Base-by-base conservation (phyloP, 495 filamentous ascomycete genomes). In the Neurospora sp. region DNA sequence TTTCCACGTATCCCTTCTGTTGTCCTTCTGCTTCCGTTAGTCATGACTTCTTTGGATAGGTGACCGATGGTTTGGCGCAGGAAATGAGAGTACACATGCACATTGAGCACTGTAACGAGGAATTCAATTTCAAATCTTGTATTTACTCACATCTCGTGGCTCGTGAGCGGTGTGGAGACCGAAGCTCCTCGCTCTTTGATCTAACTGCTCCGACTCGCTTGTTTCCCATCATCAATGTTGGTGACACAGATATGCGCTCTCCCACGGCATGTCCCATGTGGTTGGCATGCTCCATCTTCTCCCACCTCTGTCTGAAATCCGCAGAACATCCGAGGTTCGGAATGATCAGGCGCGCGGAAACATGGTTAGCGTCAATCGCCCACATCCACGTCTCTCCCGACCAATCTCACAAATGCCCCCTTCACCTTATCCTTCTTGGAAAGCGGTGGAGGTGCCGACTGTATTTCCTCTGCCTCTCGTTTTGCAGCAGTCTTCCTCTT, bases 401-500 rank as follows among this genome's bases (percentile, higher is more conserved):
- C 80, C 23, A 83, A 70, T 69, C 82, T 76, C 62, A 83, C 76
- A 31, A 71, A 72, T 35, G 80, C 74, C 27, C 80, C 79, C 44
- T 82, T 83, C 48, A 69, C 8, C 4, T 78, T 81, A 38, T 71
- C 76, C 72, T 78, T 66, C 54, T 66, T 66, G 54, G 54, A 66
- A 18, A 66, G 54, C 14, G 54, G 54, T 35, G 54, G 54, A 4
- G 54, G 54, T 35, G 54, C 54, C 5, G 54, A 27, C 27, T 66
- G 54, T 12, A 27, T 66, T 37, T 66, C 78, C 44, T 80, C 80
- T 7, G 74, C 73, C 69, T 82, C 75, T 39, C 72, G 77, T 40
- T 75, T 76, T 4, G 71, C 74, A 44, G 71, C 74, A 44, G 76
- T 72, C 69, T 79, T 82, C 76, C 83, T 77, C 74, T 81, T 82